Percentiles rank a stretch among this genome's conserved stretches.
Evolutionary conservation across 371 early-diverging fungal genomes (phyloP).

Genomic region (Conidiobolus coronatus): DNA sequence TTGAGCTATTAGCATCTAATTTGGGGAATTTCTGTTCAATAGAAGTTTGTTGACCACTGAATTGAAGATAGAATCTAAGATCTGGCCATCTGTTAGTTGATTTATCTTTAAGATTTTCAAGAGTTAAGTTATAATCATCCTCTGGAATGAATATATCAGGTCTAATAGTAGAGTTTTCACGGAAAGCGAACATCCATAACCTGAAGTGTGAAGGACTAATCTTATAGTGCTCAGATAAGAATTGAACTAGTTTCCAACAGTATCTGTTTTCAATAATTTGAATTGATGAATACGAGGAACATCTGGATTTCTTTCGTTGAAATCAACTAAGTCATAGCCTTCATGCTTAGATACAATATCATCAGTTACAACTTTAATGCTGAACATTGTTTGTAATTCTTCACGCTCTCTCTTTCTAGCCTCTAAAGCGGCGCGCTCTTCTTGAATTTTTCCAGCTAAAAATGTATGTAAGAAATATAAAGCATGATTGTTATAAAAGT

Average conservation of each 20-base stretch:
- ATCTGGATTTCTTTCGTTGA: constrained; percentile 20
- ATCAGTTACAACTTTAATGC: constrained; percentile 38
- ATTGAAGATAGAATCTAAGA: constrained; percentile 33
- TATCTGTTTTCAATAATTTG: constrained; percentile 29
- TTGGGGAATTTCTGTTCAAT: constrained; percentile 3
- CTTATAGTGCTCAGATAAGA: constrained; percentile 21
- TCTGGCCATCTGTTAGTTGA: constrained; percentile 15
- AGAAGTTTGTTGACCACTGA: constrained; percentile 8
- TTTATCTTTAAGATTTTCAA: constrained; percentile 20
- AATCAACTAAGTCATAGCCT: constrained; percentile 62
- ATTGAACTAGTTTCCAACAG: constrained; percentile 25
- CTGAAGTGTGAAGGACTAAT: constrained; percentile 31
- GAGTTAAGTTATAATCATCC: constrained; percentile 7
- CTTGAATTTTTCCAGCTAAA: constrained; percentile 28
- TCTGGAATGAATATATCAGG: constrained; percentile 34
- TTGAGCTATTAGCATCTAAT: not conserved
- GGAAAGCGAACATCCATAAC: constrained; percentile 58
- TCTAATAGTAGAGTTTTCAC: constrained; percentile 68
- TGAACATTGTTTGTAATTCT: constrained; percentile 40
- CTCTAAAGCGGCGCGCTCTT: constrained; percentile 27
- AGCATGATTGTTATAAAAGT: too few relatives aligned
- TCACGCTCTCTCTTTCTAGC: constrained; percentile 30
- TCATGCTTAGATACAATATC: constrained; percentile 33
- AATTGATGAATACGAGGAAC: constrained; percentile 13
- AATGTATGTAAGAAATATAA: constrained; percentile 5